Percentiles rank a stretch among this genome's conserved stretches.
These are phyloP conservation scores for Mycena galericulata DNA, from an alignment of 768 basidiomycete species.

Conservation along the genomic window DNA sequence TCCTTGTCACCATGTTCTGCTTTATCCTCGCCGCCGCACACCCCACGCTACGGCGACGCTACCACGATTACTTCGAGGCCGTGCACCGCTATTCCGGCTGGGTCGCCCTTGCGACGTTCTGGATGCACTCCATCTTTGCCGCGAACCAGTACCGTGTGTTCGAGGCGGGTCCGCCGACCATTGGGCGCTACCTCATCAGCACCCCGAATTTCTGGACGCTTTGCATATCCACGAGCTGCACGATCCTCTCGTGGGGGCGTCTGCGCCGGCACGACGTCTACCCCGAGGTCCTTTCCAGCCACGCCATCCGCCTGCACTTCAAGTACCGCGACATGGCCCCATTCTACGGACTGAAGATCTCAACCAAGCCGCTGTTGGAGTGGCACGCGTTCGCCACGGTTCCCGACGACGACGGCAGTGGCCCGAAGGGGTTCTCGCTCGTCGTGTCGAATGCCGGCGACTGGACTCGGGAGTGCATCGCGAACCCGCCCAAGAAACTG, in stretches of 20 bases:
- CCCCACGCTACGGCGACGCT: slow-evolving; percentile 57
- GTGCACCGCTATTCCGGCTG: slow-evolving; percentile 67
- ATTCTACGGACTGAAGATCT: slow-evolving; percentile 46
- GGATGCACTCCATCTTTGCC: slow-evolving; percentile 54
- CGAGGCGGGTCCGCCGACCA: slow-evolving; percentile 47
- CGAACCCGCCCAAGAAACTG: slow-evolving; percentile 60
- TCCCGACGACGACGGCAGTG: slow-evolving; percentile 36
- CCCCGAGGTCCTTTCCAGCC: slow-evolving; percentile 63
- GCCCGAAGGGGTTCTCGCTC: slow-evolving; percentile 59
- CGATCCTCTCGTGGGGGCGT: slow-evolving; percentile 64
- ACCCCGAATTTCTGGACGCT: slow-evolving; percentile 64
- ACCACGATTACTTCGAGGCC: slow-evolving; percentile 68
- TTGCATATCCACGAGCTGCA: slow-evolving; percentile 50
- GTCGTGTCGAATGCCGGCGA: slow-evolving; percentile 69
- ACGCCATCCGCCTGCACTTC: slow-evolving; percentile 67
- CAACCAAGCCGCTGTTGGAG: slow-evolving; percentile 48
- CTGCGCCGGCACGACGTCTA: slow-evolving; percentile 62
- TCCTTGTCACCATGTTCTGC: slow-evolving; percentile 58
- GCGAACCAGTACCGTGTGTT: slow-evolving; percentile 47
- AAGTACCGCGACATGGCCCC: slow-evolving; percentile 56
- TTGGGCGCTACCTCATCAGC: slow-evolving; percentile 57
- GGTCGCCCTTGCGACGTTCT: slow-evolving; percentile 62
- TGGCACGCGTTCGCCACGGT: slow-evolving; percentile 55
- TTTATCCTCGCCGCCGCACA: slow-evolving; percentile 62
- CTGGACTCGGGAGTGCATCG: slow-evolving; percentile 64